Conservation (phyloP, 2,329 filamentous ascomycete species). For the Elsinoe arachidis region DNA sequence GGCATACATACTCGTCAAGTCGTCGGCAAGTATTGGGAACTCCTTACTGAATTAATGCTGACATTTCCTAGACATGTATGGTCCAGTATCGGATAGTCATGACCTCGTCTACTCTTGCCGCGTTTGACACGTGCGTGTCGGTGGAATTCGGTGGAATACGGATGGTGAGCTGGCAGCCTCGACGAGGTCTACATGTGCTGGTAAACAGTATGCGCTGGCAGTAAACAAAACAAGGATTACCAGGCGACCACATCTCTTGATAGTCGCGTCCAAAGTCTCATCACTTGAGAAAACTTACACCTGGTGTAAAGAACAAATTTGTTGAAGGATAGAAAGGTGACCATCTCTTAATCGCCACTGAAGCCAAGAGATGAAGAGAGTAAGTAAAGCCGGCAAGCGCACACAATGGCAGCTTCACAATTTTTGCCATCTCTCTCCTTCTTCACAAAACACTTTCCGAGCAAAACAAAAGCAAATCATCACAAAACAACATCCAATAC, state of each 20-base stretch:
- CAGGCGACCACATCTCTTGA: not conserved
- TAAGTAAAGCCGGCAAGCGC: not conserved
- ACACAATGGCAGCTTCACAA: not conserved
- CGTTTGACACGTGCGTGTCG: not conserved
- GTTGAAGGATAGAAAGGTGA: too few species aligned
- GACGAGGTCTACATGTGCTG: too few species aligned
- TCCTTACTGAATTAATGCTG: not conserved
- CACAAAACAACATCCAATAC: conserved; percentile 2
- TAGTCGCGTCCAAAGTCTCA: not conserved
- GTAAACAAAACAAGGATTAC: not conserved
- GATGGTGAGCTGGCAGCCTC: not conserved
- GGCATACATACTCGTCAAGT: too few species aligned
- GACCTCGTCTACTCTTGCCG: not conserved
- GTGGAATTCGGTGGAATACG: not conserved
- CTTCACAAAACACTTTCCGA: not conserved
- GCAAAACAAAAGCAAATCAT: not conserved
- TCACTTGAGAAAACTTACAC: not conserved
- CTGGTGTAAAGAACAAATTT: not conserved
- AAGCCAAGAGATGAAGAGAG: not conserved
- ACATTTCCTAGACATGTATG: not conserved
- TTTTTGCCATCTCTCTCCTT: not conserved
- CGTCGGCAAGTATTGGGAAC: too few species aligned
- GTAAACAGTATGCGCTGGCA: not conserved
- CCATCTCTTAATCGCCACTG: not conserved
- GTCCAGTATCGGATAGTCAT: not conserved